A percentile compares a stretch with the other conserved stretches of the same genome.
Conservation (phyloP, 2,329 filamentous ascomycete genomes). For the Ilyonectria mors-panacis region DNA sequence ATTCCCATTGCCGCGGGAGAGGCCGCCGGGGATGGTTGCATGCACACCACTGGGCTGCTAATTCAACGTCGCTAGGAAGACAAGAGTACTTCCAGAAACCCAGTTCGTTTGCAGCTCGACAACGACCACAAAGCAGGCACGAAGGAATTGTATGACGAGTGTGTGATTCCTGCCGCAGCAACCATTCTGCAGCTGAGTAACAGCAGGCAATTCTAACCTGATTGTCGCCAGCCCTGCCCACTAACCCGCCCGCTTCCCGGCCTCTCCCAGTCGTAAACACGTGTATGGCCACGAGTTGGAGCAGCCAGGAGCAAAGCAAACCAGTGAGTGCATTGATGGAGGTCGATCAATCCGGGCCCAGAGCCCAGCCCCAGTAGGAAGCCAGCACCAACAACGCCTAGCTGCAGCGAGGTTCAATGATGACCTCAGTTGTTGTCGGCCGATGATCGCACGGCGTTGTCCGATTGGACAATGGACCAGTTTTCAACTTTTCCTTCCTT, state of each 20-base stretch:
- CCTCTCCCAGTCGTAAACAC: constrained; percentile 16
- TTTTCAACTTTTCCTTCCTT: constrained; percentile 26
- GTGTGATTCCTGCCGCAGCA: constrained; percentile 19
- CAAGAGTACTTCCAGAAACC: background rate
- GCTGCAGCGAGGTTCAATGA: constrained; percentile 31
- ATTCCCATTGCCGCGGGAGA: background rate
- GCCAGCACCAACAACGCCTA: constrained; percentile 7
- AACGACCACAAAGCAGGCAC: constrained; percentile 5
- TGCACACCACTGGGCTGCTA: background rate
- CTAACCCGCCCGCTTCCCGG: background rate
- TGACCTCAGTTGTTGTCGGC: constrained; percentile 45
- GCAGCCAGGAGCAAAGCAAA: constrained; percentile 7
- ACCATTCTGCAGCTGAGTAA: constrained; percentile 11
- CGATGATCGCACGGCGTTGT: constrained; percentile 26
- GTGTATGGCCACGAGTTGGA: constrained; percentile 20
- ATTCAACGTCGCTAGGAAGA: constrained; percentile 1
- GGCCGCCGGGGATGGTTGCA: constrained; percentile 1
- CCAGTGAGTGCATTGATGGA: background rate
- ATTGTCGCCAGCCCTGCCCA: background rate
- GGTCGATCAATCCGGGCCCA: constrained; percentile 1
- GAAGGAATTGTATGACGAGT: constrained; percentile 19
- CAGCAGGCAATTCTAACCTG: constrained; percentile 19
- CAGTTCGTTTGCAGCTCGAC: constrained; percentile 12
- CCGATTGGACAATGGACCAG: constrained; percentile 42
- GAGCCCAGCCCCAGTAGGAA: constrained; percentile 7